Conservation (phyloP, 1,284 basidiomycete species). For the Somion occarium region DNA sequence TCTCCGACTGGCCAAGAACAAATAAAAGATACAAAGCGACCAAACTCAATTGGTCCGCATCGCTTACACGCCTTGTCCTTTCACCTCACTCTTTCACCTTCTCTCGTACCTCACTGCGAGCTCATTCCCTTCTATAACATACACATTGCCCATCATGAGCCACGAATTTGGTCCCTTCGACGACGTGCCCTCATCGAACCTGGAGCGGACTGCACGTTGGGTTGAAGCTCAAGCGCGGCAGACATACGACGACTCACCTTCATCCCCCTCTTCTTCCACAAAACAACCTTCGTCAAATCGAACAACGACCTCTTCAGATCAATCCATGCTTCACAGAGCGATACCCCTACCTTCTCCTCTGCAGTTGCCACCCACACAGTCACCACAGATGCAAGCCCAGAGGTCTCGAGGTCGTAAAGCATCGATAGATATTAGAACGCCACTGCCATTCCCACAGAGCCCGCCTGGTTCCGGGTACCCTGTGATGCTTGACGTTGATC, state of each 20-base stretch:
- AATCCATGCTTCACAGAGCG: background rate
- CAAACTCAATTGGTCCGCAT: background rate
- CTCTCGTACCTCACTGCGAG: background rate
- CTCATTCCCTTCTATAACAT: background rate
- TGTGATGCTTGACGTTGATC: slow-evolving; percentile 17
- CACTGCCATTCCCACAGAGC: slow-evolving; percentile 23
- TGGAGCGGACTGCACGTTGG: slow-evolving; percentile 1
- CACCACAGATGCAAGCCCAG: background rate
- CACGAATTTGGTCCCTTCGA: background rate
- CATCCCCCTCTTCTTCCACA: background rate
- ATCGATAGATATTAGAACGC: background rate
- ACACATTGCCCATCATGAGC: background rate
- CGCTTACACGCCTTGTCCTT: background rate
- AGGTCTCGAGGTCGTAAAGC: background rate
- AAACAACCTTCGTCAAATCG: slow-evolving; percentile 1
- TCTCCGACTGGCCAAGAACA: background rate
- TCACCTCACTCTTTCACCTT: background rate
- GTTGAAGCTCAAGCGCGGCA: slow-evolving; percentile 1
- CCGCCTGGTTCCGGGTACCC: slow-evolving; percentile 25
- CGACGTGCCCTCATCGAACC: background rate
- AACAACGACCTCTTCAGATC: slow-evolving; percentile 3
- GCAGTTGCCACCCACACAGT: background rate
- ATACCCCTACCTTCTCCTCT: background rate
- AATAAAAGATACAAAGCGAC: background rate
- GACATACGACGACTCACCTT: background rate